A percentile compares a stretch with the other conserved stretches of the same genome.
phyloP scores from a whole-genome alignment of 805 yeast species.

The Tetrapisispora phaffii region DNA sequence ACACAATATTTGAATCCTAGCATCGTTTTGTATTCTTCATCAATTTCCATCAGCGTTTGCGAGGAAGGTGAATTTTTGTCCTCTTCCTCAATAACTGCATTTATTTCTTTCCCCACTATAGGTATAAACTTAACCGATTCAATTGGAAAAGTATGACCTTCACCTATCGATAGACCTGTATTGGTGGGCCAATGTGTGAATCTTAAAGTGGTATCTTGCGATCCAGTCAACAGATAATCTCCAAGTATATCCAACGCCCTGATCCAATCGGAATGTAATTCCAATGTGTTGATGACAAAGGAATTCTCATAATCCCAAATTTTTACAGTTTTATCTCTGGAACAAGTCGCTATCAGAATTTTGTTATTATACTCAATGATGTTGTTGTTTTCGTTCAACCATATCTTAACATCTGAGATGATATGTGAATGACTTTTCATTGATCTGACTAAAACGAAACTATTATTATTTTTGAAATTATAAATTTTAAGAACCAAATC shows the following conservation, averaged over 20 bases:
- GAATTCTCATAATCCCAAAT: conserved; percentile 65
- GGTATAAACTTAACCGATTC: conserved; percentile 69
- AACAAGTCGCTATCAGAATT: conserved; percentile 43
- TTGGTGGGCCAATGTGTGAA: conserved; percentile 59
- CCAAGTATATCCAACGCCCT: conserved; percentile 50
- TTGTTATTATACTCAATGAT: conserved; percentile 24
- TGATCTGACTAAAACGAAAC: conserved; percentile 45
- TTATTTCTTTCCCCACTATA: conserved; percentile 18
- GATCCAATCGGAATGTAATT: conserved; percentile 87
- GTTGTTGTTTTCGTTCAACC: conserved; percentile 19
- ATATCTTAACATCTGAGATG: conserved; percentile 51
- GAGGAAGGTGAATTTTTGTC: background rate
- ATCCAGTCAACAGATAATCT: conserved; percentile 57
- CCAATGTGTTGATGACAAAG: conserved; percentile 52
- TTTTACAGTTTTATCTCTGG: conserved; percentile 52
- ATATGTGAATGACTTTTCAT: conserved; percentile 84
- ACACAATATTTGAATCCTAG: conserved; percentile 64
- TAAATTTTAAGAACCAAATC: conserved; percentile 52
- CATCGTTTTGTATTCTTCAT: conserved; percentile 23
- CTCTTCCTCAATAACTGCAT: background rate
- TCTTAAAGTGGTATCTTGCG: conserved; percentile 68
- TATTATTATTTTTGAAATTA: conserved; percentile 27
- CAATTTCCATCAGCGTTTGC: background rate
- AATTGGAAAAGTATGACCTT: conserved; percentile 78
- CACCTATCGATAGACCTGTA: conserved; percentile 52